Base-by-base conservation (phyloP, 176 grass and related monocot genomes). In the Luzula sylvatica region DNA sequence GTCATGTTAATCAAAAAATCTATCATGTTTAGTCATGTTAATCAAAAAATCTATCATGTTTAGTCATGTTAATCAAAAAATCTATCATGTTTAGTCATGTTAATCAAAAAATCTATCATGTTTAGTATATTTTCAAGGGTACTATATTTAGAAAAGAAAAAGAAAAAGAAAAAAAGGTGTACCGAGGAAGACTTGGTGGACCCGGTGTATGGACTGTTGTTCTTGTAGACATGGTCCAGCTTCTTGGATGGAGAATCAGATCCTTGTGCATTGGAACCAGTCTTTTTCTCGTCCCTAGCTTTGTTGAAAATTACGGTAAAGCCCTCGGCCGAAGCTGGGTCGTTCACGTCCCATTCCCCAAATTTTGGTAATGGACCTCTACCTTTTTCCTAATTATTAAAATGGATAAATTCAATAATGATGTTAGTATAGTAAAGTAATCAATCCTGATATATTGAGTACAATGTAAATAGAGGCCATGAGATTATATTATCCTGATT, bases 271-370 rank as follows among this genome's bases (percentile, higher is more conserved):
- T 28, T 54, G 14, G 56, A 19, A 20, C 29, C 69, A 7, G 69
- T 62, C 57, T 72, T 72, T 35, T 62, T 72, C 41, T 72, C 69
- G 62, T 72, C 69, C 59, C 69, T 63, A 42, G 69, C 69, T 53
- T 72, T 72, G 40, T 72, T 72, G 46, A 72, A 72, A 28, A 72
- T 72, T 30, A 72, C 69, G 13, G 69, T 72, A 52, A 72, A 72
- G 46, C 69, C 69, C 29, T 72, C 69, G 8, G 69, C 56, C 42
- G 69, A 72, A 40, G 69, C 43, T 43, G 69, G 69, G 20, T 72
- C 69, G 20, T 72, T 72, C 22, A 63, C 69, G 53, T 72, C 69
- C 69, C 56, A 72, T 29, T 72, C 69, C 22, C 69, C 69, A 44
- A 72, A 72, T 52, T 72, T 72, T 23, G 69, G 69, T 53, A 72